A percentile compares a stretch with the other conserved stretches of the same genome.
Conservation (phyloP, 2,329 filamentous ascomycete species). For the Berkeleyomyces basicola region DNA sequence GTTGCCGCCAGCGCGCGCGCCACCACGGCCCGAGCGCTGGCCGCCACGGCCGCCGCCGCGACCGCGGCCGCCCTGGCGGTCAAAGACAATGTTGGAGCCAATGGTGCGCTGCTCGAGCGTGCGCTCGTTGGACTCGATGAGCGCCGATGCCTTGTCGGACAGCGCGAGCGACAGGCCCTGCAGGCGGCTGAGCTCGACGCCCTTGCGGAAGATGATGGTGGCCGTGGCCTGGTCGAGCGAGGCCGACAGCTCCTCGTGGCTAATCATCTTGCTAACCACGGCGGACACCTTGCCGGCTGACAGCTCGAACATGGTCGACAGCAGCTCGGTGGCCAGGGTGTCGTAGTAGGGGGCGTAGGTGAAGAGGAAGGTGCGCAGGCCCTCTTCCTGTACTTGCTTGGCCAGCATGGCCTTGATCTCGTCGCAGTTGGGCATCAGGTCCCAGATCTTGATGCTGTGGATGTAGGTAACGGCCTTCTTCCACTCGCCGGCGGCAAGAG, state of each 20-base stretch:
- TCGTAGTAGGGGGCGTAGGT: constrained; percentile 99
- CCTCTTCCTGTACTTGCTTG: constrained; percentile 96
- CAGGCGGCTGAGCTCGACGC: constrained; percentile 87
- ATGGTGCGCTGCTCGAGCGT: constrained; percentile 94
- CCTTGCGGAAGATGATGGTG: constrained; percentile 98
- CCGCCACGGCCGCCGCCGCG: constrained; percentile 55
- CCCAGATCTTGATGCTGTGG: constrained; percentile 99
- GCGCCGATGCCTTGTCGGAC: constrained; percentile 85
- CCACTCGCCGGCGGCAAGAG: constrained; percentile 92
- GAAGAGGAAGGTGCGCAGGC: constrained; percentile 94
- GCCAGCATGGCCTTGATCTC: constrained; percentile 96
- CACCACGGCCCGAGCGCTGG: constrained; percentile 31
- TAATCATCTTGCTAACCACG: constrained; percentile 98
- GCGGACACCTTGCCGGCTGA: constrained; percentile 81
- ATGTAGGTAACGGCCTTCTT: constrained; percentile 90
- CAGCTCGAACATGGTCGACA: constrained; percentile 91
- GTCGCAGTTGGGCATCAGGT: constrained; percentile 81
- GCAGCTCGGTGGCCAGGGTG: constrained; percentile 70
- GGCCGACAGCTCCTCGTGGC: constrained; percentile 90
- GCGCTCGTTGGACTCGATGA: constrained; percentile 95
- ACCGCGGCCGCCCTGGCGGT: constrained; percentile 70
- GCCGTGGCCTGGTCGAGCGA: constrained; percentile 95
- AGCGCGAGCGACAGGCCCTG: constrained; percentile 89
- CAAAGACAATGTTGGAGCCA: constrained; percentile 87
- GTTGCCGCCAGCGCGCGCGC: constrained; percentile 37